phyloP scores from a whole-genome alignment of 1,284 basidiomycete genomes.

The Austroboletus niveus region DNA sequence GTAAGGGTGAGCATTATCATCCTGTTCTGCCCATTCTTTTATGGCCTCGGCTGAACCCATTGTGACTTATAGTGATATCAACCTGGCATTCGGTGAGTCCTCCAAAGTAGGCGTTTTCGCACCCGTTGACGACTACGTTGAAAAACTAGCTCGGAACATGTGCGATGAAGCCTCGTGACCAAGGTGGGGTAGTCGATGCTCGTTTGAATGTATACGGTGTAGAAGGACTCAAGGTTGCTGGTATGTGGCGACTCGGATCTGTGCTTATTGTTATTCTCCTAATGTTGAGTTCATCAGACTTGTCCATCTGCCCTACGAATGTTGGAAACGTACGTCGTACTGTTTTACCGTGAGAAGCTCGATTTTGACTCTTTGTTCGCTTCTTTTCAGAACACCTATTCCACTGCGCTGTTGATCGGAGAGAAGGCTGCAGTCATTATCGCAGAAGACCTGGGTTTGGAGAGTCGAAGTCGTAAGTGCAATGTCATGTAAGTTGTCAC shows the following conservation, averaged over 20 bases:
- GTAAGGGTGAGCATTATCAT: not conserved
- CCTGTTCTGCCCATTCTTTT: too few relatives aligned
- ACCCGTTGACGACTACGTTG: too few relatives aligned
- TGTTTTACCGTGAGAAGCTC: too few relatives aligned
- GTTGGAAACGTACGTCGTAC: conserved; percentile 28
- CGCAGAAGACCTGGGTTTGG: too few relatives aligned
- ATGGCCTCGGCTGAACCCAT: too few relatives aligned
- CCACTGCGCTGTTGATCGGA: too few relatives aligned
- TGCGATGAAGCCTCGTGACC: conserved; percentile 28
- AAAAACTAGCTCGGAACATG: conserved; percentile 28
- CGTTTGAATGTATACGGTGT: conserved; percentile 31
- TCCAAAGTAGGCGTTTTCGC: too few relatives aligned
- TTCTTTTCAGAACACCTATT: too few relatives aligned
- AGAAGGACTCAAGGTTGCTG: conserved; percentile 29
- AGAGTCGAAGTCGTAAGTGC: too few relatives aligned
- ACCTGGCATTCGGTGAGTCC: conserved; percentile 48
- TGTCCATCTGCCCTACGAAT: conserved; percentile 33
- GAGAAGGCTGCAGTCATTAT: too few relatives aligned
- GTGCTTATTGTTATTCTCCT: not conserved
- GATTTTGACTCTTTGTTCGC: too few relatives aligned
- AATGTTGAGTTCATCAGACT: conserved; percentile 15
- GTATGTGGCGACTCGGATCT: conserved; percentile 9
- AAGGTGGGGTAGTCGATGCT: conserved; percentile 31
- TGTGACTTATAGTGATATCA: not conserved
- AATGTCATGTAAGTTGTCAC: too few relatives aligned